Evolutionary conservation across 768 basidiomycete genomes (phyloP), one percentile per base, ranked within the genome.

Genomic region (Tricholoma bakamatsutake): DNA sequence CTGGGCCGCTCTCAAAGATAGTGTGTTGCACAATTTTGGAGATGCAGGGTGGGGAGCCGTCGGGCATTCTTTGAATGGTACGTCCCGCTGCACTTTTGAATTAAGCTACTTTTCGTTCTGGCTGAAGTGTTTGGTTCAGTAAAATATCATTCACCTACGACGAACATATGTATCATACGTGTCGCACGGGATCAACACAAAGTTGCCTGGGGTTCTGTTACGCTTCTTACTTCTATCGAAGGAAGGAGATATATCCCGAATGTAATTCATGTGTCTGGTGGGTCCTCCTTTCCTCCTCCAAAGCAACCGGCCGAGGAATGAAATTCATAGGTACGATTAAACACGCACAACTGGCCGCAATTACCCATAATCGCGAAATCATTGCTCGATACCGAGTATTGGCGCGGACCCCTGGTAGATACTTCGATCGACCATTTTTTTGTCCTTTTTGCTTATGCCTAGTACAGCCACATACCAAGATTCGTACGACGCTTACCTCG

Each of bases 1-100:
- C 30, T 31, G 8, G 30, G 30, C 30, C 30, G 30, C 4, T 4
- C 30, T 31, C 31, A 31, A 31, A 10, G 31, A 31, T 31, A 31
- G 31, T 10, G 31, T 31, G 11, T 62, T 90, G 52, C 66, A 67
- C 15, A 84, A 92, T 62, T 94, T 93, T 65, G 93, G 93, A 3
- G 90, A 93, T 65, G 76, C 81, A 0, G 93, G 91, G 4, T 94
- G 91, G 92, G 93, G 92, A 24, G 80, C 86, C 8, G 81, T 94
- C 2, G 87, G 82, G 0, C 67, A 80, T 34, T 87, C 87, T 3
- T 71, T 95, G 56, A 84, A 77, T 17, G 85, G 92, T 89, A 56
- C 42, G 80, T n/a, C n/a, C n/a, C n/a, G n/a, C 53, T 17, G 10
- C 45, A 8, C 27, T 0, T 40, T 8, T 33, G n/a, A 31, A 27